Evolutionary conservation across 495 filamentous ascomycete species (phyloP).

Genomic region (Hypomontagnella submonticulosa): DNA sequence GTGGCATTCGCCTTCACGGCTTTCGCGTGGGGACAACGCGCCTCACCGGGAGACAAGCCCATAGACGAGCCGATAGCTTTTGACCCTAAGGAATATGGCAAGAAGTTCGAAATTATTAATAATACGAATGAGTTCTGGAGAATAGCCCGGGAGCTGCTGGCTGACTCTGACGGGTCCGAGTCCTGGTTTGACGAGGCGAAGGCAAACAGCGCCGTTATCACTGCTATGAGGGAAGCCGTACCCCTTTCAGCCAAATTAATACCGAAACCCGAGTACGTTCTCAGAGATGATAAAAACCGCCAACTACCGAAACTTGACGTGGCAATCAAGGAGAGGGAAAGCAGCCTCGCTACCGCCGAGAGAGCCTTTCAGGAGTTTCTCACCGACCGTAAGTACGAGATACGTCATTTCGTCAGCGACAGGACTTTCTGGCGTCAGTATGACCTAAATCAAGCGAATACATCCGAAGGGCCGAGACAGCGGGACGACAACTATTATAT

Average conservation of each 20-base stretch:
- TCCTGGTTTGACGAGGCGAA: conserved; percentile 7
- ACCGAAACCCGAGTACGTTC: not conserved
- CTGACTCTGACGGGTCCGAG: not conserved
- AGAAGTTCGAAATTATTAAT: not conserved
- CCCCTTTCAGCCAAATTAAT: not conserved
- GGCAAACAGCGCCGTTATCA: not conserved
- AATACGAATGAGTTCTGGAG: not conserved
- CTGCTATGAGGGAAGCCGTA: not conserved
- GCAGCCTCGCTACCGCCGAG: conserved; percentile 5
- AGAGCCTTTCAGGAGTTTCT: conserved; percentile 1
- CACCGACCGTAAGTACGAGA: not conserved
- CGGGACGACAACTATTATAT: too few relatives aligned
- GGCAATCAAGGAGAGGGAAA: not conserved
- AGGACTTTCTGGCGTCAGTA: conserved; percentile 5
- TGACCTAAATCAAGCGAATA: too few relatives aligned
- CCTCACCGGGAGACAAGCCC: too few relatives aligned
- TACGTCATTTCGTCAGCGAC: not conserved
- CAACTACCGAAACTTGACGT: not conserved
- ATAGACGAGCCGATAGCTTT: too few relatives aligned
- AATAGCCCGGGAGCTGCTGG: not conserved
- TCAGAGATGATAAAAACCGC: not conserved
- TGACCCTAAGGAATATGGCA: too few relatives aligned
- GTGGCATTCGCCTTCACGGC: too few relatives aligned
- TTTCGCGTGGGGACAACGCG: too few relatives aligned
- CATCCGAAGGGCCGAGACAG: too few relatives aligned